These are phyloP conservation scores for Macadamia integrifolia DNA, from an alignment of 164 flowering plant genomes.

Conservation along the genomic window DNA sequence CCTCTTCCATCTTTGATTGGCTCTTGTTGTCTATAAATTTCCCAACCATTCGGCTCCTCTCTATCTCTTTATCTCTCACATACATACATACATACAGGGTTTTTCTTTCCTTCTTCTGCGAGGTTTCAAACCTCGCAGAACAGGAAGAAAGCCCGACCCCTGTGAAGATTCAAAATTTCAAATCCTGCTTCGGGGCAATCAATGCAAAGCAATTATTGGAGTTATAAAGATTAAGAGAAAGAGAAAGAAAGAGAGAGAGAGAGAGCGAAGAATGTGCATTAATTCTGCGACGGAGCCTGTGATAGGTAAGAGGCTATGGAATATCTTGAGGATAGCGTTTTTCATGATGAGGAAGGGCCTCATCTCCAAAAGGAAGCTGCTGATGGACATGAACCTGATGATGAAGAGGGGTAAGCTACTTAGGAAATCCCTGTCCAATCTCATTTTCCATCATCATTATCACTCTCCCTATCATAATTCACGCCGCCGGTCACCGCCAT, in stretches of 20 bases:
- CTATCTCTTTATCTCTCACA: too few species aligned
- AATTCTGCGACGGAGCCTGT: slow-evolving; percentile 15
- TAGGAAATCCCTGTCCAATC: slow-evolving; percentile 29
- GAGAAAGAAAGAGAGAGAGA: neutral
- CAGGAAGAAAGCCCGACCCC: slow-evolving; percentile 6
- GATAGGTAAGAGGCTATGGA: slow-evolving; percentile 46
- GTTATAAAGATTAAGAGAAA: neutral
- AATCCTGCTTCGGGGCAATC: too few species aligned
- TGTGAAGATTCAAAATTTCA: too few species aligned
- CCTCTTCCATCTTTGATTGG: neutral
- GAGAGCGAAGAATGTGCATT: slow-evolving; percentile 26
- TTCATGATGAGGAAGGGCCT: slow-evolving; percentile 52
- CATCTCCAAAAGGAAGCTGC: slow-evolving; percentile 41
- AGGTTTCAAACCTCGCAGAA: slow-evolving; percentile 31
- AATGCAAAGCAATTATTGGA: too few species aligned
- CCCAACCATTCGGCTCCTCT: neutral
- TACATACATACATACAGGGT: slow-evolving; percentile 5
- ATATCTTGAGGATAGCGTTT: slow-evolving; percentile 35
- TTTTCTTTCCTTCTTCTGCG: slow-evolving; percentile 21
- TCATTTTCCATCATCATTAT: slow-evolving; percentile 29
- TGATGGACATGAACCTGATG: slow-evolving; percentile 45
- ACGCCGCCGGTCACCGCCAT: neutral
- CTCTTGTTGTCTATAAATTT: neutral
- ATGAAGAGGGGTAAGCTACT: slow-evolving; percentile 48
- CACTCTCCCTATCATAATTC: neutral